These are phyloP conservation scores for Chenopodium album DNA, from an alignment of 148 eudicot genomes.

Conservation along the genomic window DNA sequence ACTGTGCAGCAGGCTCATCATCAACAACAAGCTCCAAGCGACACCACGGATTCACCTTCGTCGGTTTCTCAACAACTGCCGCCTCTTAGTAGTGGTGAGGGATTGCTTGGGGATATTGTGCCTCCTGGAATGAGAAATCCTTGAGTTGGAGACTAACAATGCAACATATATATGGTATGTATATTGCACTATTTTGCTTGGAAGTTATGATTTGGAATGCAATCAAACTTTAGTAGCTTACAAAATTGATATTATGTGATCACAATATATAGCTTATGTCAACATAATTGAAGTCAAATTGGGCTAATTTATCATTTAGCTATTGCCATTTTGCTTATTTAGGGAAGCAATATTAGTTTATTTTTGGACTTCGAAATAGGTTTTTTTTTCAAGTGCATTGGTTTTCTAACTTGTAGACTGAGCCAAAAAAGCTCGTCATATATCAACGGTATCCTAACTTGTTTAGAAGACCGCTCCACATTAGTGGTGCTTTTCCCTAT, in stretches of 20 bases:
- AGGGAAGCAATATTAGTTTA: neutral
- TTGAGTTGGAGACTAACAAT: constrained; percentile 7
- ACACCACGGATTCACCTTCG: constrained; percentile 10
- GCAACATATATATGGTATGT: constrained; percentile 10
- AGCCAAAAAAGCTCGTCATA: no score
- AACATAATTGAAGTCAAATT: neutral
- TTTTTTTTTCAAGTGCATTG: no score
- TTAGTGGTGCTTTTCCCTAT: no score
- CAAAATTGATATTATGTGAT: neutral
- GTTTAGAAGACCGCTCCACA: no score
- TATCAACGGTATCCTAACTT: no score
- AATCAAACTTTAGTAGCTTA: neutral
- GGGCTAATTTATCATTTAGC: neutral
- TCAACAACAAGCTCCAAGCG: constrained; percentile 19
- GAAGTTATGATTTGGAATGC: neutral
- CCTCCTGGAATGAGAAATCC: constrained; percentile 62
- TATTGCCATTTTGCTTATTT: neutral
- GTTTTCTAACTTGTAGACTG: no score
- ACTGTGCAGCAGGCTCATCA: neutral
- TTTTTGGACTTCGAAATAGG: neutral
- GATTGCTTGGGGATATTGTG: constrained; percentile 87
- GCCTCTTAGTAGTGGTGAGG: constrained; percentile 38
- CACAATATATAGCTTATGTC: neutral
- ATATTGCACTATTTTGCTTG: neutral
- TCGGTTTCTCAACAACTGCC: constrained; percentile 12